phyloP scores from a whole-genome alignment of 495 filamentous ascomycete genomes.

The Hypoxylon rickii region DNA sequence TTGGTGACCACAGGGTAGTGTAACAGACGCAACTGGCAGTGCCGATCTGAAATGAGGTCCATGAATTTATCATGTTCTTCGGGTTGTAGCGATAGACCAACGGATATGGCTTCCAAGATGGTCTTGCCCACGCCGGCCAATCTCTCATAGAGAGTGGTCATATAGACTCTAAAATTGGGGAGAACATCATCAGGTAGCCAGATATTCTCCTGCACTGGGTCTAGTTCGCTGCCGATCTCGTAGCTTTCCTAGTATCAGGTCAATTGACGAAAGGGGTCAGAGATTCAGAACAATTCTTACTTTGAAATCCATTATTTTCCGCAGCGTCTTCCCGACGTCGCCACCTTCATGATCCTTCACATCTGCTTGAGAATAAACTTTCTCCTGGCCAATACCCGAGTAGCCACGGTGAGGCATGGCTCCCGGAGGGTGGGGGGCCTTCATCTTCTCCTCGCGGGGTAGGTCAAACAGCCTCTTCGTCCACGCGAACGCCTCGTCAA shows the following conservation, averaged over 20 bases:
- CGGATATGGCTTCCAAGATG: slow-evolving; percentile 52
- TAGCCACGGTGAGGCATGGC: slow-evolving; percentile 37
- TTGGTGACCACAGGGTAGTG: slow-evolving; percentile 65
- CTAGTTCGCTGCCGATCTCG: slow-evolving; percentile 65
- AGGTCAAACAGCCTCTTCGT: slow-evolving; percentile 44
- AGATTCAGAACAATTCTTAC: not conserved
- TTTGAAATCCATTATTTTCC: slow-evolving; percentile 43
- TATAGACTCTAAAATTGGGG: slow-evolving; percentile 61
- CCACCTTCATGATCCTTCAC: slow-evolving; percentile 17
- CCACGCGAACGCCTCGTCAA: slow-evolving; percentile 58
- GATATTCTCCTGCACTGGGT: slow-evolving; percentile 63
- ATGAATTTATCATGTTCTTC: slow-evolving; percentile 43
- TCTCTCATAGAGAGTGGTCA: slow-evolving; percentile 58
- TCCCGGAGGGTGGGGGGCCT: slow-evolving; percentile 37
- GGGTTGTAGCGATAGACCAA: slow-evolving; percentile 55
- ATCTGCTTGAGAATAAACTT: slow-evolving; percentile 29
- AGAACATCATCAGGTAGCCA: slow-evolving; percentile 64
- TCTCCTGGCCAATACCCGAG: slow-evolving; percentile 33
- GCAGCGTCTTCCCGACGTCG: slow-evolving; percentile 40
- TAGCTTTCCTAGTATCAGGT: slow-evolving; percentile 58
- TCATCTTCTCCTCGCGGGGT: slow-evolving; percentile 34
- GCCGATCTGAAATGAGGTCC: slow-evolving; percentile 46
- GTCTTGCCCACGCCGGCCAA: slow-evolving; percentile 49
- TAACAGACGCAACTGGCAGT: slow-evolving; percentile 64
- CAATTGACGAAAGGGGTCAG: not conserved